phyloP scores from a whole-genome alignment of 2,329 filamentous ascomycete species.

The Apiospora malaysiana region DNA sequence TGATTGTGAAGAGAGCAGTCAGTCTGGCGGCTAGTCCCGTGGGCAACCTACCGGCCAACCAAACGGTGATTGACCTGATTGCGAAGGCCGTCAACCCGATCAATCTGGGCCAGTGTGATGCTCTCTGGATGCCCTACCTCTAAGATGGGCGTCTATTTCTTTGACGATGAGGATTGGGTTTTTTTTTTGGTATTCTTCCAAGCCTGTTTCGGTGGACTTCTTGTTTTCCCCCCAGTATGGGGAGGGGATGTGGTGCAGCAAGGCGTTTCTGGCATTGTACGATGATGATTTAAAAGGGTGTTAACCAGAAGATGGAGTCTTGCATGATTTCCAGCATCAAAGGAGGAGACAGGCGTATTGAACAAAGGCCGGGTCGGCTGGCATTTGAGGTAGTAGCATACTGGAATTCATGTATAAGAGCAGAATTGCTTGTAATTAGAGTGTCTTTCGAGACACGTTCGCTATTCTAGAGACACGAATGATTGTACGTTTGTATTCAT shows the following conservation, averaged over 20 bases:
- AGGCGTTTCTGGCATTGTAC: constrained; percentile 16
- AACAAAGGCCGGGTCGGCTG: neutral
- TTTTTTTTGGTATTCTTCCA: too few relatives aligned
- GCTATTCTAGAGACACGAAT: constrained; percentile 12
- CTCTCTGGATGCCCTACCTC: constrained; percentile 97
- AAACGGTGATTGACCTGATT: constrained; percentile 94
- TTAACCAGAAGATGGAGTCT: neutral
- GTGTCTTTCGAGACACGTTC: constrained; percentile 3
- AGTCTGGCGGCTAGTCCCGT: constrained; percentile 80
- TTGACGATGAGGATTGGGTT: neutral
- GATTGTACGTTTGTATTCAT: neutral
- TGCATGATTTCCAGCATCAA: neutral
- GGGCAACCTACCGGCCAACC: constrained; percentile 88
- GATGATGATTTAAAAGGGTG: neutral
- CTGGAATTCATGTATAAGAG: neutral
- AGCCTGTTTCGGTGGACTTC: neutral
- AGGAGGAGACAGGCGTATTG: neutral
- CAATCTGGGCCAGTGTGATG: constrained; percentile 86
- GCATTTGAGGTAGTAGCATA: neutral
- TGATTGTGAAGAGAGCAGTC: constrained; percentile 89
- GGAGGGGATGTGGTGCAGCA: neutral
- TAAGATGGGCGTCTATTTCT: constrained; percentile 47
- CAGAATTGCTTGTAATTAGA: neutral
- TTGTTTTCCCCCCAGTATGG: neutral
- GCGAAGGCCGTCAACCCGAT: constrained; percentile 92